Evolutionary conservation across 768 basidiomycete genomes (phyloP).

Genomic region (Gloeopeniophorella convolvens): DNA sequence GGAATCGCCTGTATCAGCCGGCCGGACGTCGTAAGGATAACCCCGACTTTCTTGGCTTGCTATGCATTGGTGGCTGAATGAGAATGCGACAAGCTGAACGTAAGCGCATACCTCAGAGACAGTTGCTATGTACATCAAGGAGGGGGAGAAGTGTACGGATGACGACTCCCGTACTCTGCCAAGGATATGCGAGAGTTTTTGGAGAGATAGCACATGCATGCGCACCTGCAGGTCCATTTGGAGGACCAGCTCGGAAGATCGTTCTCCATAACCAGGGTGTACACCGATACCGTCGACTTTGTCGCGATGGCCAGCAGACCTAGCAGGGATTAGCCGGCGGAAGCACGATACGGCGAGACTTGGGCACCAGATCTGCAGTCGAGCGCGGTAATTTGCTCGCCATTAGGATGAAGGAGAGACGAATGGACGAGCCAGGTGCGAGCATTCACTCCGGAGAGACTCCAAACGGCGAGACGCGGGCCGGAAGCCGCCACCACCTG

Average conservation of each 20-base stretch:
- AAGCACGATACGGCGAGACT: not conserved
- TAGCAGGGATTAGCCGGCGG: slow-evolving; percentile 1
- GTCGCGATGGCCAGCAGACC: slow-evolving; percentile 40
- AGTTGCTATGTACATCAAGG: slow-evolving; percentile 65
- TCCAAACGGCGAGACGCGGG: slow-evolving; percentile 69
- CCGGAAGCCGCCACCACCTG: slow-evolving; percentile 73
- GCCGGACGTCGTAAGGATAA: slow-evolving; percentile 70
- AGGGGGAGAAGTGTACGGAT: slow-evolving; percentile 63
- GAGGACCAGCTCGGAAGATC: slow-evolving; percentile 78
- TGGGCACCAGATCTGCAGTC: slow-evolving; percentile 68
- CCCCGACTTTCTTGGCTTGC: slow-evolving; percentile 51
- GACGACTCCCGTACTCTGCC: slow-evolving; percentile 42
- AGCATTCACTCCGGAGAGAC: slow-evolving; percentile 56
- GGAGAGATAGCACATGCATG: slow-evolving; percentile 38
- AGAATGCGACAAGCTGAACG: not conserved
- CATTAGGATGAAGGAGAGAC: slow-evolving; percentile 58
- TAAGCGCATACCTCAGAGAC: slow-evolving; percentile 42
- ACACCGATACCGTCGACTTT: slow-evolving; percentile 54
- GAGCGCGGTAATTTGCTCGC: slow-evolving; percentile 49
- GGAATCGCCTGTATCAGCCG: slow-evolving; percentile 59
- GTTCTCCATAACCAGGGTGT: slow-evolving; percentile 72
- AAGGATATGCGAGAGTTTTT: not conserved
- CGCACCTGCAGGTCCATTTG: slow-evolving; percentile 68
- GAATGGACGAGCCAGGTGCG: slow-evolving; percentile 78
- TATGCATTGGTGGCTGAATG: slow-evolving; percentile 28